A percentile compares a stretch with the other conserved stretches of the same genome.
phyloP scores from a whole-genome alignment of 2,329 filamentous ascomycete species.

The Colletotrichum endophyticum region DNA sequence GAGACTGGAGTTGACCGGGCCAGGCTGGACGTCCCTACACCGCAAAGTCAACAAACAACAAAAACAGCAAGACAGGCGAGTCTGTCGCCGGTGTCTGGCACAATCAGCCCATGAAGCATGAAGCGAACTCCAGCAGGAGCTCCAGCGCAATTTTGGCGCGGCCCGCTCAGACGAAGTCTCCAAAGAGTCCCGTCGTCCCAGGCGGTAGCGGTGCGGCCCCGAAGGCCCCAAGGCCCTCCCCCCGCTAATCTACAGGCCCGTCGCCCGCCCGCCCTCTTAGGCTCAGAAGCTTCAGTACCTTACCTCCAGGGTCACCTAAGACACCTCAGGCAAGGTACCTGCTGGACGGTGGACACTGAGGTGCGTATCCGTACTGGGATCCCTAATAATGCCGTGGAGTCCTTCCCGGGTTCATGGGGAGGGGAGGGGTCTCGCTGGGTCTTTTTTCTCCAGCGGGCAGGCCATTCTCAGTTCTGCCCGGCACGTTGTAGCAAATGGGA shows the following conservation, averaged over 20 bases:
- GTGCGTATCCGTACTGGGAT: neutral
- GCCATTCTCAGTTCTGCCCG: neutral
- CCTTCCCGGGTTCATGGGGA: neutral
- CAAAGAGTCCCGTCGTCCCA: neutral
- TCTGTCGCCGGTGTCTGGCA: neutral
- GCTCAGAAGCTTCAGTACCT: neutral
- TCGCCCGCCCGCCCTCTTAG: conserved; percentile 11
- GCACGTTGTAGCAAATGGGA: neutral
- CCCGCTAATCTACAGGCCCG: conserved; percentile 22
- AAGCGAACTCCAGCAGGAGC: neutral
- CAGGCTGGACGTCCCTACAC: neutral
- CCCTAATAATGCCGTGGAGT: neutral
- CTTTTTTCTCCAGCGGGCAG: neutral
- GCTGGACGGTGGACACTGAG: neutral
- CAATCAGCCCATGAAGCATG: conserved; percentile 14
- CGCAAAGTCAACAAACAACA: neutral
- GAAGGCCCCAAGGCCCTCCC: neutral
- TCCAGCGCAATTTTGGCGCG: conserved; percentile 19
- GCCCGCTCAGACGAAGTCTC: conserved; percentile 9
- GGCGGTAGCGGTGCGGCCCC: neutral
- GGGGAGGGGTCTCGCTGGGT: neutral
- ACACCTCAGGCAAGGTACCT: too few relatives aligned
- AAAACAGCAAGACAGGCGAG: neutral
- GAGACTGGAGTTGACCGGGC: neutral
- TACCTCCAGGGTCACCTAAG: neutral